These are phyloP conservation scores for Pyrenochaeta sp. DNA, from an alignment of 2,329 filamentous ascomycete genomes.

Conservation along the genomic window DNA sequence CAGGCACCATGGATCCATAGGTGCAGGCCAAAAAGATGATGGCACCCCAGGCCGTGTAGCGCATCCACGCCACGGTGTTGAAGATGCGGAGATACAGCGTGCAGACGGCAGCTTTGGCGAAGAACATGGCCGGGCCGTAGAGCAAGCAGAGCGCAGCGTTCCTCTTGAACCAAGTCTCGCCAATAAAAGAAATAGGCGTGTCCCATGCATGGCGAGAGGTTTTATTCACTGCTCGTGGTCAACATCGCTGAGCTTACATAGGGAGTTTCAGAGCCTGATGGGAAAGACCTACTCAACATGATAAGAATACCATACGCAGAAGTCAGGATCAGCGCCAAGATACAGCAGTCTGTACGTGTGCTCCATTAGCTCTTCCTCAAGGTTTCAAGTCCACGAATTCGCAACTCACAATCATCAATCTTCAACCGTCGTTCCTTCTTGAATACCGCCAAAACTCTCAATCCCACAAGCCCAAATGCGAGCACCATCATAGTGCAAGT, in stretches of 20 bases:
- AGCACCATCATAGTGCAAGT: conserved; percentile 2
- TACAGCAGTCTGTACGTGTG: background rate
- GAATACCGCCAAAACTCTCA: background rate
- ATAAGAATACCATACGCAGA: conserved; percentile 3
- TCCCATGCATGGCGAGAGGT: conserved; percentile 1
- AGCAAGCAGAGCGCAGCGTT: conserved; percentile 2
- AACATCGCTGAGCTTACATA: background rate
- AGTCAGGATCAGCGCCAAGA: background rate
- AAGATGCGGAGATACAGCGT: conserved; percentile 3
- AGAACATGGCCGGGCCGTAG: conserved; percentile 6
- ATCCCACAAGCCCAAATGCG: background rate
- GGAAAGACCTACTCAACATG: conserved; percentile 1
- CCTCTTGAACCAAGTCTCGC: background rate
- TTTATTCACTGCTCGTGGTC: background rate
- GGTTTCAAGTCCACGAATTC: background rate
- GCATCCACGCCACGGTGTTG: background rate
- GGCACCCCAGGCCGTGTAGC: background rate
- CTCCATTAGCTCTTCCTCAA: background rate
- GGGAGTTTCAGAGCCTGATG: background rate
- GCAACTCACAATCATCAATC: conserved; percentile 2
- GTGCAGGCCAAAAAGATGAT: background rate
- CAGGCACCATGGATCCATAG: background rate
- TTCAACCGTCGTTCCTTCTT: conserved; percentile 2
- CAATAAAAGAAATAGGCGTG: background rate
- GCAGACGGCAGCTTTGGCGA: conserved; percentile 2